Evolutionary conservation across 306 rosid genomes (phyloP).

Genomic region (Senna tora): DNA sequence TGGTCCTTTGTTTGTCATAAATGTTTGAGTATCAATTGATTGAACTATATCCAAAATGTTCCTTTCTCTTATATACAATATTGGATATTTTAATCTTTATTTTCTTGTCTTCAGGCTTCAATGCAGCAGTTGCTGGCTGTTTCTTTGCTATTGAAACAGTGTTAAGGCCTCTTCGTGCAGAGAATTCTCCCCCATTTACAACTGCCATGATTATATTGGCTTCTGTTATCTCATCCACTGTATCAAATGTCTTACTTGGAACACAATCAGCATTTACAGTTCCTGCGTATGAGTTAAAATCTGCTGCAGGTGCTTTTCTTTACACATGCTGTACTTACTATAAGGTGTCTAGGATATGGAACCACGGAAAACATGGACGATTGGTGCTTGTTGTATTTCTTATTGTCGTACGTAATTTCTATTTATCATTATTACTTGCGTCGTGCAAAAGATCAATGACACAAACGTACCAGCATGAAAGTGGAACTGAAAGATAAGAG

Average conservation of each 20-base stretch:
- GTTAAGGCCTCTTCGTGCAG: constrained; percentile 90
- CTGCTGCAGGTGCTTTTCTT: constrained; percentile 87
- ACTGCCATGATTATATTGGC: constrained; percentile 99
- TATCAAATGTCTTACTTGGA: constrained; percentile 86
- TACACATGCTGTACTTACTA: constrained; percentile 14
- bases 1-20: constrained; percentile 23
- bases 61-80: constrained; percentile 21
- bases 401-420: background rate
- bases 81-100: constrained; percentile 37
- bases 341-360: background rate
- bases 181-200: constrained; percentile 96
- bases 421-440: background rate
- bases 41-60: constrained; percentile 24
- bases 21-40: constrained; percentile 13
- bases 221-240: constrained; percentile 96
- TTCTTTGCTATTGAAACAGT: constrained; percentile 99
- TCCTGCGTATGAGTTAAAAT: constrained; percentile 89
- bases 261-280: constrained; percentile 90
- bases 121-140: constrained; percentile 99
- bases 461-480: background rate
- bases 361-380: background rate
- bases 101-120: constrained; percentile 73
- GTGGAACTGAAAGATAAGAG: background rate
- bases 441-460: background rate
- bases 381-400: constrained; percentile 7